Evolutionary conservation across 2,329 filamentous ascomycete species (phyloP).

Genomic region (Ambrosiella cleistominuta): DNA sequence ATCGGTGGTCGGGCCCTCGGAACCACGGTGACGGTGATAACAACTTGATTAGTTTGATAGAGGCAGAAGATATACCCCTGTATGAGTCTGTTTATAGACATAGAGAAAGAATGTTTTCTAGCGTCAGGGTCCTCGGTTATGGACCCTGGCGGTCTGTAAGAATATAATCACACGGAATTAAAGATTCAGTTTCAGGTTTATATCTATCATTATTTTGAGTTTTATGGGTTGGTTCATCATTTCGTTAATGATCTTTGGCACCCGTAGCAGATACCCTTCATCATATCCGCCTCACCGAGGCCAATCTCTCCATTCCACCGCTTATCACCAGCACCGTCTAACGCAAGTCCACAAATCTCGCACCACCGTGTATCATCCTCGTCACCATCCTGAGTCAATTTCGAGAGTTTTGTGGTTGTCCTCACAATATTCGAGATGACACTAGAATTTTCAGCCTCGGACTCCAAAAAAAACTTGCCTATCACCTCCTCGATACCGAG

Average conservation of each 20-base stretch:
- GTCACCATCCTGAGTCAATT: conserved; percentile 21
- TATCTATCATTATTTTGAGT: background rate
- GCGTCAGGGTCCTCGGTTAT: conserved; percentile 4
- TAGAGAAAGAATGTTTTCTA: background rate
- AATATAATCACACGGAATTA: background rate
- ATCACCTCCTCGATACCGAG: conserved; percentile 85
- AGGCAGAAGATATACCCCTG: background rate
- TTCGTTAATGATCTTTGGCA: conserved; percentile 40
- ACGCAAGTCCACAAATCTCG: conserved; percentile 41
- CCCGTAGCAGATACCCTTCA: conserved; percentile 48
- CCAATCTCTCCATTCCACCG: conserved; percentile 46
- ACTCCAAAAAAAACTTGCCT: conserved; percentile 64
- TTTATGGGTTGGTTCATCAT: background rate
- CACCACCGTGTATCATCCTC: conserved; percentile 13
- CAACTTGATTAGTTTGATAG: conserved; percentile 4
- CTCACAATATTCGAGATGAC: conserved; percentile 92
- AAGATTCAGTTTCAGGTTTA: background rate
- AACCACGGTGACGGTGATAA: background rate
- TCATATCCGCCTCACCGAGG: conserved; percentile 21
- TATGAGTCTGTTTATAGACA: background rate
- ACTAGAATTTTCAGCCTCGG: conserved; percentile 59
- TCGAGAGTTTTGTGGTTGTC: conserved; percentile 65
- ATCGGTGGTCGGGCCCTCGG: background rate
- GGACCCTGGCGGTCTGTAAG: background rate
- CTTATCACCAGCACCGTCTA: conserved; percentile 45